Evolutionary conservation across 805 yeast genomes (phyloP), one percentile per base, ranked within the genome.

Genomic region (Lipomyces anomalus): DNA sequence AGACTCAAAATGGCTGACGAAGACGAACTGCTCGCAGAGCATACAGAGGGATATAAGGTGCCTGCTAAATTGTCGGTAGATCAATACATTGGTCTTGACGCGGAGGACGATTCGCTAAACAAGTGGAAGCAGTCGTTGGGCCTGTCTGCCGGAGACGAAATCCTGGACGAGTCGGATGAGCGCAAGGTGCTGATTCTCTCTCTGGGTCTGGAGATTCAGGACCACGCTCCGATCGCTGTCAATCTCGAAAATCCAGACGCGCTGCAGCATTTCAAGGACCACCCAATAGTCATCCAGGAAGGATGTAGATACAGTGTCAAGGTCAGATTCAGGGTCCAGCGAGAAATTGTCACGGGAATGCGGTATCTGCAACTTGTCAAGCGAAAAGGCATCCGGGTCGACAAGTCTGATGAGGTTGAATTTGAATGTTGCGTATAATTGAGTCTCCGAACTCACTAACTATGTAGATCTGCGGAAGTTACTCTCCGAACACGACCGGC

Each of bases 111-210:
- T 65, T 82, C 94, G 16, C 71, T 88, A 52, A 84, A 82, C 51
- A 85, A 84, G 65, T 88, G 97, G 97, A 89, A 89, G 65, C 84
- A 80, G 46, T 84, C 95, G 1, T 69, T 88, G 26, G 97, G 97
- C 0, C 69, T 88, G n/a, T 35, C 45, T 1, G 16, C 30, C 11
- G 39, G 36, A 4, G 49, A 53, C 6, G 46, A 89, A 84, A 11
- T 79, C 79, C 64, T 62, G 22, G 79, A 74, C 42, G 74, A 84
- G 3, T 84, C 81, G 23, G 95, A 86, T 62, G 71, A 70, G 40
- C 74, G 96, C 46, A 52, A 39, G 43, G 55, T 50, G 22, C 7
- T 88, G 7, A 75, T 88, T 43, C 69, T 82, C 34, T 84, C 84
- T 58, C 81, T 87, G 78, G 76, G 84, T 11, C 68, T 88, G 52